Conservation (phyloP, 257 asterid species). For the Paulownia fortunei region DNA sequence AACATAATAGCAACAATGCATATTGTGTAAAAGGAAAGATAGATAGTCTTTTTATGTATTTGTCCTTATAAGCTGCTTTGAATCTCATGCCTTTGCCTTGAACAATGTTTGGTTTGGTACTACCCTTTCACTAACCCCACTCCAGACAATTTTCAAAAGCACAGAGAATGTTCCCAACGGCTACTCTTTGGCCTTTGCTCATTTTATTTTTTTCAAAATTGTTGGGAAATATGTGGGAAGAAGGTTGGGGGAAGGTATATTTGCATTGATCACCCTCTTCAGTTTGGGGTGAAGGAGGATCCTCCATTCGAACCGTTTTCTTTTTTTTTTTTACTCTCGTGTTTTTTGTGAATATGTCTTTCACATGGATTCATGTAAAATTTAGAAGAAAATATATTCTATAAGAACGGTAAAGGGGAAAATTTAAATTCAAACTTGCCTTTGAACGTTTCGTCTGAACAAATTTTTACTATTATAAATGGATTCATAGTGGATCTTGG, state of each 20-base stretch:
- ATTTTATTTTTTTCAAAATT: not conserved
- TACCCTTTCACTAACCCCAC: not conserved
- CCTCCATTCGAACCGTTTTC: too few species aligned
- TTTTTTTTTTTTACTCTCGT: too few species aligned
- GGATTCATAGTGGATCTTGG: too few species aligned
- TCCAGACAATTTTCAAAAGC: slow-evolving; percentile 43
- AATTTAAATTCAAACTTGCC: too few species aligned
- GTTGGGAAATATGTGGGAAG: not conserved
- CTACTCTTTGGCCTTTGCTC: slow-evolving; percentile 21
- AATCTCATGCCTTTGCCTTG: slow-evolving; percentile 50
- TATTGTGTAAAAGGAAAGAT: slow-evolving; percentile 53
- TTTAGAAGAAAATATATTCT: too few species aligned
- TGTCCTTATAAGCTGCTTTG: slow-evolving; percentile 45
- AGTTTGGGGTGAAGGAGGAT: too few species aligned
- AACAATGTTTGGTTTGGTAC: slow-evolving; percentile 26
- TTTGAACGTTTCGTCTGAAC: too few species aligned
- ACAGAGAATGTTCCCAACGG: slow-evolving; percentile 57
- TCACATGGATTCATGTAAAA: too few species aligned
- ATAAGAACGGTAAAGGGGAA: too few species aligned
- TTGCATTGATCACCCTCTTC: too few species aligned
- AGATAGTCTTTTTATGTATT: slow-evolving; percentile 38
- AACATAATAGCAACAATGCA: slow-evolving; percentile 12
- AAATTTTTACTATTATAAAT: too few species aligned
- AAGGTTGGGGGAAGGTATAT: not conserved
- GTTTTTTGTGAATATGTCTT: too few species aligned